A percentile compares a stretch with the other conserved stretches of the same genome.
phyloP scores from a whole-genome alignment of 2,329 filamentous ascomycete genomes.

The Aspergillus tamarii region DNA sequence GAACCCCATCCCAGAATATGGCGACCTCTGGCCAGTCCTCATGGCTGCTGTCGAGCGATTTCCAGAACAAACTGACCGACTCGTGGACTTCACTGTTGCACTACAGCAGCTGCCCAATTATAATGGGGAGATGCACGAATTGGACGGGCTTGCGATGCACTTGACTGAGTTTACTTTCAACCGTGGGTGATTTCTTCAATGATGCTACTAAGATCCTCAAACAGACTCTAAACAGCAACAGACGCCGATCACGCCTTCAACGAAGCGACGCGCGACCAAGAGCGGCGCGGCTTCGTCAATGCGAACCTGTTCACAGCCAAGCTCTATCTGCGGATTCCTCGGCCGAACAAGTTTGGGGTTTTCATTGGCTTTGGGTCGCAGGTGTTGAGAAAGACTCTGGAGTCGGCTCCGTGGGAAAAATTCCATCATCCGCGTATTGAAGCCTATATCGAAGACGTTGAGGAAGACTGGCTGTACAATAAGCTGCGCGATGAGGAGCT shows the following conservation, averaged over 20 bases:
- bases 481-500: neutral
- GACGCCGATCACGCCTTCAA: neutral
- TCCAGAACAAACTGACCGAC: neutral
- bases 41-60: neutral
- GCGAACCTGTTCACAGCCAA: conserved; percentile 2
- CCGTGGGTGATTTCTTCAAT: neutral
- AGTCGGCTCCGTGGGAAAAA: neutral
- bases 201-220: neutral
- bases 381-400: neutral
- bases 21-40: neutral
- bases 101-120: neutral
- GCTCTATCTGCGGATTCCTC: neutral
- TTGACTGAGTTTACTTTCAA: neutral
- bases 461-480: neutral
- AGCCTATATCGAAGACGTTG: neutral
- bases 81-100: neutral
- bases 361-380: neutral
- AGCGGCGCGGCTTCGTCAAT: neutral
- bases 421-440: neutral
- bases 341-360: neutral
- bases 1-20: too few species aligned
- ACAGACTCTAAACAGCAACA: neutral
- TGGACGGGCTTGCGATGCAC: neutral
- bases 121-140: neutral
- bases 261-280: neutral